These are phyloP conservation scores for Nicotiana tomentosiformis DNA, from an alignment of 257 asterid genomes.

Conservation along the genomic window DNA sequence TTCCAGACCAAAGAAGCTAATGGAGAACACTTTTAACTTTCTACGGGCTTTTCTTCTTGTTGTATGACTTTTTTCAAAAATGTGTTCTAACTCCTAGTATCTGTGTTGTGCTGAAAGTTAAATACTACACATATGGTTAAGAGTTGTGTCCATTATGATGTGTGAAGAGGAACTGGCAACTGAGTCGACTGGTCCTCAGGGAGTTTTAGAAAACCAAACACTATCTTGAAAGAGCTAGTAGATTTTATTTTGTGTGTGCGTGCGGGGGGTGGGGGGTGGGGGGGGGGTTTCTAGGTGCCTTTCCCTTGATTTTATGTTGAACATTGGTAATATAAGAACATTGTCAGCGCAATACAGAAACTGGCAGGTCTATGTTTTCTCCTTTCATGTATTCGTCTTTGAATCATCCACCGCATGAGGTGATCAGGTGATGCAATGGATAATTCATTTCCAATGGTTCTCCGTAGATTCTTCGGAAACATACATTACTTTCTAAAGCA, in stretches of 20 bases:
- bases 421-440: not conserved
- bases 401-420: no score
- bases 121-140: not conserved
- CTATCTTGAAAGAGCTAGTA: not conserved
- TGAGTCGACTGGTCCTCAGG: not conserved
- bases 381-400: no score
- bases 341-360: not conserved
- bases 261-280: not conserved
- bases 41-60: not conserved
- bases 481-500: not conserved
- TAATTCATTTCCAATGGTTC: not conserved
- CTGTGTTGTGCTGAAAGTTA: not conserved
- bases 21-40: not conserved
- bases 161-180: not conserved
- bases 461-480: not conserved
- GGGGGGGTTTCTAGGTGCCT: not conserved
- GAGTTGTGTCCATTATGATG: not conserved
- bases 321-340: not conserved
- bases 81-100: not conserved
- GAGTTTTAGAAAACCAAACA: not conserved
- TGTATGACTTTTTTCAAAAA: not conserved
- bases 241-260: not conserved
- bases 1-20: not conserved
- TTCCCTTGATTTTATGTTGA: not conserved
- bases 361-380: no score